Conservation (phyloP, 345 rosid genomes). For the Sonneratia alba region DNA sequence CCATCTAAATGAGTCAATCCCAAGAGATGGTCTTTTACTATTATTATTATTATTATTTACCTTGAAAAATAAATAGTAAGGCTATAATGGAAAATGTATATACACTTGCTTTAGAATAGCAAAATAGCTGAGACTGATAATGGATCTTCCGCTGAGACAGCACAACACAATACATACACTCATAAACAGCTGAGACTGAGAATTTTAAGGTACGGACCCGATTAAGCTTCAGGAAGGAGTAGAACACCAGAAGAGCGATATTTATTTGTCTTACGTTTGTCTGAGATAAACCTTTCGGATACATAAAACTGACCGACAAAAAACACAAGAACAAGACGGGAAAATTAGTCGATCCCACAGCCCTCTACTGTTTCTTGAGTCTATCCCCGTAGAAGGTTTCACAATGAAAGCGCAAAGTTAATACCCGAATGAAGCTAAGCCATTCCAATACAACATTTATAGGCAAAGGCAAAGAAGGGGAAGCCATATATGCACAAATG, state of each 20-base stretch:
- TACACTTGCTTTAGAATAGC: no score
- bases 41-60: no score
- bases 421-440: constrained; percentile 1
- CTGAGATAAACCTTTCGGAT: constrained; percentile 7
- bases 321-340: not conserved
- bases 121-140: no score
- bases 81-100: no score
- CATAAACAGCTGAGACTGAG: no score
- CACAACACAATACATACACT: no score
- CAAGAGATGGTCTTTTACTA: not conserved
- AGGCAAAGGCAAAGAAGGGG: not conserved
- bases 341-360: constrained; percentile 2
- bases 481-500: constrained; percentile 20
- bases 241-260: not conserved
- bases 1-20: not conserved
- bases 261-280: constrained; percentile 17
- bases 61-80: no score
- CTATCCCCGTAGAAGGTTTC: constrained; percentile 1
- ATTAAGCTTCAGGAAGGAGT: no score
- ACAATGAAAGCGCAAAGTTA: not conserved
- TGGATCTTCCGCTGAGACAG: no score
- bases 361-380: constrained; percentile 9
- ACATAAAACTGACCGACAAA: constrained; percentile 17
- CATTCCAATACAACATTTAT: not conserved
- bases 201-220: no score